Base-by-base conservation (phyloP, 306 rosid species). In the Prunus campanulata region DNA sequence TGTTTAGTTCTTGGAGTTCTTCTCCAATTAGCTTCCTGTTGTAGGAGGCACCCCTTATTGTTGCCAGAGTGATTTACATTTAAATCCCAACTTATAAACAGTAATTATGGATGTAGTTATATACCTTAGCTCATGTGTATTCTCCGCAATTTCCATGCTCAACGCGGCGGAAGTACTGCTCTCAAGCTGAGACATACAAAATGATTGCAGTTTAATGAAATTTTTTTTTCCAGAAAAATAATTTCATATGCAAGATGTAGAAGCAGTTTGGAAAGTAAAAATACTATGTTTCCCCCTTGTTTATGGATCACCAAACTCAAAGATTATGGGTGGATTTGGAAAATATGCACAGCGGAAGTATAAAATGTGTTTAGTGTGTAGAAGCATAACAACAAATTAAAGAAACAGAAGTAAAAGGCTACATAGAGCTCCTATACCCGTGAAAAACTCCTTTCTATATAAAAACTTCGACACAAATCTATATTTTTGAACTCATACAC, bases 11-110 rank as follows among this genome's bases (percentile, higher is more conserved):
- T 49, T 72, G 74, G 65, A 84, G 79, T 19, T 84, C 84, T 18
- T 84, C 87, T 51, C 87, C 87, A 57, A 32, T 80, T 68, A 84
- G 59, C 44, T 63, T 54, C 70, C 87, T 84, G 72, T 60, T 60
- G 65, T 30, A 11, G 51, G 4, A 48, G 51, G 2, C 44, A 39
- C 44, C 44, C 44, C 44, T 39, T 6, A 39, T 39, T 6, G 44
- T 39, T 39, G 42, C 11, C 3, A 48, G 25, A 47, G 32, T 30
- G 16, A 77, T 68, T 15, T 14, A 11, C 18, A 69, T 15, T 11
- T 42, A 24, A 47, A n/a, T 5, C 27, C 27, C 15, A 12, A 61
- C 8, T 61, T 27, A 25, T 11, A 11, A 48, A 48, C 52, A 48
- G 52, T 48, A 14, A 48, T 48, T 12, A n/a, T 32, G 2, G 19